A percentile compares a stretch with the other conserved stretches of the same genome.
These are phyloP conservation scores for Puccinia triticina DNA, from an alignment of 1,284 basidiomycete genomes.

Conservation along the genomic window DNA sequence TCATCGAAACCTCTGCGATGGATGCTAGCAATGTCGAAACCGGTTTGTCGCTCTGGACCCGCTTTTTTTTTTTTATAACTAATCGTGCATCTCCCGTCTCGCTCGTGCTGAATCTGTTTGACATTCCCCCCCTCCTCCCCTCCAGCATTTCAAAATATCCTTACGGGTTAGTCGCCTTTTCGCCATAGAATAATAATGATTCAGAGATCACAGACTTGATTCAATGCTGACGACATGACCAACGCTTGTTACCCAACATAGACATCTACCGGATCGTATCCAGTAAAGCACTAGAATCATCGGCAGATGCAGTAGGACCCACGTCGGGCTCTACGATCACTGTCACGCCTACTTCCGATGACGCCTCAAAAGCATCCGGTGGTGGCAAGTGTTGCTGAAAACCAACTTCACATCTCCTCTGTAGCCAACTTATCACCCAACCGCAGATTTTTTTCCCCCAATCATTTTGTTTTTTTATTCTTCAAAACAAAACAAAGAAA, in stretches of 20 bases:
- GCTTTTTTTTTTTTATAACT: not conserved
- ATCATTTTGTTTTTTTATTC: too few species aligned
- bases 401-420: not conserved
- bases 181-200: conserved; percentile 7
- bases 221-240: not conserved
- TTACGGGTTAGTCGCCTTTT: conserved; percentile 71
- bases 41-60: conserved; percentile 60
- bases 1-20: conserved; percentile 97
- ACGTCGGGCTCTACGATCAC: conserved; percentile 56
- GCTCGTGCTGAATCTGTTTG: not conserved
- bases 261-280: conserved; percentile 96
- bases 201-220: not conserved
- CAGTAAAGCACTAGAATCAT: conserved; percentile 81
- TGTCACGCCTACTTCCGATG: conserved; percentile 71
- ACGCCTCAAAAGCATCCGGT: conserved; percentile 58
- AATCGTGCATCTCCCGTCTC: not conserved
- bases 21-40: conserved; percentile 97
- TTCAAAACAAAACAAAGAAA: too few species aligned
- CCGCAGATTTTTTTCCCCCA: too few species aligned
- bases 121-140: conserved; percentile 28
- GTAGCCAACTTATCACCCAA: not conserved
- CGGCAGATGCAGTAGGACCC: conserved; percentile 65
- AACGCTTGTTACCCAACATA: conserved; percentile 58
- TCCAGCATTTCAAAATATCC: conserved; percentile 88
- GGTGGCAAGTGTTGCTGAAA: conserved; percentile 49